Base-by-base conservation (phyloP, 129 eudicot species). In the Erigeron canadensis region DNA sequence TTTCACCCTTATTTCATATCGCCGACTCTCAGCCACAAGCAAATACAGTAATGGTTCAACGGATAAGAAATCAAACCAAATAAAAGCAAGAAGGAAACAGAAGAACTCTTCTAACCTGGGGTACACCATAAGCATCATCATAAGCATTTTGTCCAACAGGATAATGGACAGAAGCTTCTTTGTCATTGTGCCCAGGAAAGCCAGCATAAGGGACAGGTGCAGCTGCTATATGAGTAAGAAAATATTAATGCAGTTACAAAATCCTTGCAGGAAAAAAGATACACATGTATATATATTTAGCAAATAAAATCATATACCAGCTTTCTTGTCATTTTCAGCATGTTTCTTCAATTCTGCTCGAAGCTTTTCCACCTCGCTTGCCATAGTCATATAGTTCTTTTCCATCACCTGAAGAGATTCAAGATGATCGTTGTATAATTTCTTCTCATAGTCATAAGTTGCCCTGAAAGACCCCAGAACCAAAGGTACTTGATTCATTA, bases 341-440 rank as follows among this genome's bases (percentile, higher is more conserved):
- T 86, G 66, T 75, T 81, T 94, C 67, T 72, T 86, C 67, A 94
- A 78, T 70, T 86, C 90, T 19, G 89, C 86, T 18, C 95, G 90
- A 41, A 94, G 96, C 83, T 87, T 94, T 76, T 91, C 96, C 83
- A 94, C 93, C 86, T 94, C 99, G 38, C 81, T 82, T 23, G 96
- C 91, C 99, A 94, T 94, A 58, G 88, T 84, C 83, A 84, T 80
- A 69, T 94, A 94, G 79, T 90, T 91, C 85, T 94, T 90, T 73
- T 94, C 66, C 99, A 94, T 94, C 80, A 82, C 97, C 76, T 94
- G 97, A 78, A 94, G 99, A 59, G 96, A 86, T 81, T 94, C 99
- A 59, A 94, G 90, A 77, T 94, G 99, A 46, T 94, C 99, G 18
- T 72, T 83, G 84, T 84, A 94, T 46, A 90, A 59, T 57, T 90